Evolutionary conservation across 2,329 filamentous ascomycete genomes (phyloP).

Genomic region (Trichoderma brevicompactum): DNA sequence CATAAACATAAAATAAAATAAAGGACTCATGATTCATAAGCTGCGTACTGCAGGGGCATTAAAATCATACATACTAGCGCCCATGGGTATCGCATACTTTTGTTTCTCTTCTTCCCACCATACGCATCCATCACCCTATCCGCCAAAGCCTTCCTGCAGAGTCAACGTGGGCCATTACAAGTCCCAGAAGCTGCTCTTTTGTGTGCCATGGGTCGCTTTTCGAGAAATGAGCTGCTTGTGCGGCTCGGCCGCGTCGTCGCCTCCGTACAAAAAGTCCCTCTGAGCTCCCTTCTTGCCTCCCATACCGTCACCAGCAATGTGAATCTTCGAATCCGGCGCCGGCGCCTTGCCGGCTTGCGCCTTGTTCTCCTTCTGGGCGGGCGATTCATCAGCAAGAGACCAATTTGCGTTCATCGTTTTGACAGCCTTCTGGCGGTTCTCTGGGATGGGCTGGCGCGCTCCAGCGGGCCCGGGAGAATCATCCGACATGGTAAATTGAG

Average conservation of each 20-base stretch:
- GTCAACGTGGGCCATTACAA: slow-evolving; percentile 35
- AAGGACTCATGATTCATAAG: slow-evolving; percentile 43
- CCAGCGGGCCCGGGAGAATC: slow-evolving; percentile 57
- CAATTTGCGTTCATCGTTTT: slow-evolving; percentile 74
- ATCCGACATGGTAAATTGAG: slow-evolving; percentile 79
- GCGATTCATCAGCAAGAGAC: slow-evolving; percentile 60
- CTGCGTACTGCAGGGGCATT: slow-evolving; percentile 38
- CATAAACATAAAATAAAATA: slow-evolving; percentile 29
- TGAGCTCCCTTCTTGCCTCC: slow-evolving; percentile 60
- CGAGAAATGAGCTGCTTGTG: slow-evolving; percentile 41
- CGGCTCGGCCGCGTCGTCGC: slow-evolving; percentile 53
- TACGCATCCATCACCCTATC: not conserved
- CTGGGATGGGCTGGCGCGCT: slow-evolving; percentile 52
- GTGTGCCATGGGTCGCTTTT: slow-evolving; percentile 42
- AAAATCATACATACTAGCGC: slow-evolving; percentile 27
- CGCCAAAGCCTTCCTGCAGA: not conserved
- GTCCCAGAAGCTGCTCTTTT: slow-evolving; percentile 54
- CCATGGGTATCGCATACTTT: slow-evolving; percentile 27
- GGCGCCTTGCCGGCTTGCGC: slow-evolving; percentile 27
- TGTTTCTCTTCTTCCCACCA: slow-evolving; percentile 1
- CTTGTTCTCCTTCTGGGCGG: slow-evolving; percentile 52
- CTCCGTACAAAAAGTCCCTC: slow-evolving; percentile 63
- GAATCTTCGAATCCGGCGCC: slow-evolving; percentile 38
- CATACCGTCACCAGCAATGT: slow-evolving; percentile 66
- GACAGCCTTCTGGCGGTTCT: slow-evolving; percentile 69